A percentile compares a stretch with the other conserved stretches of the same genome.
Evolutionary conservation across 345 rosid species (phyloP).

Genomic region (Orychophragmus violaceus): DNA sequence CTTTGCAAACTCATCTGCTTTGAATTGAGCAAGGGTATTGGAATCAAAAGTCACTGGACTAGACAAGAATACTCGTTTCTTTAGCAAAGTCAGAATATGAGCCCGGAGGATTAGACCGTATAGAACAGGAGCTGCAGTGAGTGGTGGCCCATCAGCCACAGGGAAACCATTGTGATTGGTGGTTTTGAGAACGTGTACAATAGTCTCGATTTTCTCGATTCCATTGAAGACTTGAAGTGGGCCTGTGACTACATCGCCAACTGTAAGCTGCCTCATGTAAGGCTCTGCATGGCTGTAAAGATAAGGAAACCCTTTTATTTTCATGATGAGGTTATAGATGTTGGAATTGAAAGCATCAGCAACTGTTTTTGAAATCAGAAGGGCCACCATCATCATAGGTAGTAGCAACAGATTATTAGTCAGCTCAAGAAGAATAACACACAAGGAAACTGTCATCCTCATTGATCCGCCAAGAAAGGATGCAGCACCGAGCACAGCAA

Average conservation of each 20-base stretch:
- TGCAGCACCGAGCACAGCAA: slow-evolving; percentile 90
- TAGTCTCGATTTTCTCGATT: slow-evolving; percentile 65
- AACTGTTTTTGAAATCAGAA: slow-evolving; percentile 82
- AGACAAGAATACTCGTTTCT: slow-evolving; percentile 57
- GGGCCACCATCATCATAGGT: slow-evolving; percentile 93
- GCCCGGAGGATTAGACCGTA: slow-evolving; percentile 75
- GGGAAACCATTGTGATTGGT: slow-evolving; percentile 85
- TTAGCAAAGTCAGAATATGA: slow-evolving; percentile 65
- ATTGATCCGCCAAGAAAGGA: slow-evolving; percentile 90
- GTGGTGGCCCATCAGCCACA: slow-evolving; percentile 61
- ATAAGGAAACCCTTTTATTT: slow-evolving; percentile 84
- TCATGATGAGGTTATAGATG: slow-evolving; percentile 84
- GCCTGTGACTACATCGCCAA: slow-evolving; percentile 70
- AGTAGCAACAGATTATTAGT: slow-evolving; percentile 80
- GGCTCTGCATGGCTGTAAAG: slow-evolving; percentile 78
- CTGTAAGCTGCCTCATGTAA: slow-evolving; percentile 86
- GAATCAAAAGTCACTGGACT: slow-evolving; percentile 33
- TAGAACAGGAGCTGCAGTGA: slow-evolving; percentile 42
- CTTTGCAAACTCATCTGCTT: slow-evolving; percentile 68
- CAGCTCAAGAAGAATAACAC: slow-evolving; percentile 79
- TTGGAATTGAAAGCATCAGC: slow-evolving; percentile 84
- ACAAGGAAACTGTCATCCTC: slow-evolving; percentile 91
- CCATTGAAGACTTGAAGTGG: slow-evolving; percentile 71
- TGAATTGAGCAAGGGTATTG: slow-evolving; percentile 41
- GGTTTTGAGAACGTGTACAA: slow-evolving; percentile 65